phyloP scores from a whole-genome alignment of 371 early-diverging fungal species.

The Catenaria anguillulae region DNA sequence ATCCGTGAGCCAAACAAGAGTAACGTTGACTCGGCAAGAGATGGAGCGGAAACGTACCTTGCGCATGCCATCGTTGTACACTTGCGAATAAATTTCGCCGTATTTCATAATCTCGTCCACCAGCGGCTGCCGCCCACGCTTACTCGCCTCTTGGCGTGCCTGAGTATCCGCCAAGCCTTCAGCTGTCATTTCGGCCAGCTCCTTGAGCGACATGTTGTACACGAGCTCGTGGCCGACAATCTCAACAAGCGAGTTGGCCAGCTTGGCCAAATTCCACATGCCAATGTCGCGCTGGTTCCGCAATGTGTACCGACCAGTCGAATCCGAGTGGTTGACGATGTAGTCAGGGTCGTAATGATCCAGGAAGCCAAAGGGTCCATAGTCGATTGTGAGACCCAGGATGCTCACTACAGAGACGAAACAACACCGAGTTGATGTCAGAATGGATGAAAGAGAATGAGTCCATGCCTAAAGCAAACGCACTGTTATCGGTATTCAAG shows the following conservation, averaged over 20 bases:
- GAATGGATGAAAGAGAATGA: no score
- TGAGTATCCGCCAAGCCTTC: slow-evolving; percentile 1
- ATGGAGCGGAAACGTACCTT: slow-evolving; percentile 36
- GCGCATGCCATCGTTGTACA: slow-evolving; percentile 38
- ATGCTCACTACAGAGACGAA: no score
- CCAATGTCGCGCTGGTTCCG: slow-evolving; percentile 69
- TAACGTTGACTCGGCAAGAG: no score
- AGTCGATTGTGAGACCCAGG: slow-evolving; percentile 76
- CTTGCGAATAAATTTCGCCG: slow-evolving; percentile 34
- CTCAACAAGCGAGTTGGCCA: slow-evolving; percentile 50
- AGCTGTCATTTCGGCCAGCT: slow-evolving; percentile 11
- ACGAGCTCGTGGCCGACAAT: slow-evolving; percentile 46
- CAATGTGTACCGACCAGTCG: slow-evolving; percentile 52
- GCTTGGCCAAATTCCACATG: slow-evolving; percentile 58
- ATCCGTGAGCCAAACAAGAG: no score
- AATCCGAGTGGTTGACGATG: slow-evolving; percentile 62
- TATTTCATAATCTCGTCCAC: slow-evolving; percentile 9
- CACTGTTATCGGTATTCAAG: slow-evolving; percentile 86
- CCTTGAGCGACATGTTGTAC: slow-evolving; percentile 18
- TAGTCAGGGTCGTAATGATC: slow-evolving; percentile 64
- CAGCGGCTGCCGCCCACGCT: slow-evolving; percentile 9
- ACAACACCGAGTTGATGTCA: no score
- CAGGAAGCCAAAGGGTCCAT: slow-evolving; percentile 75
- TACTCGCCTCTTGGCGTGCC: slow-evolving; percentile 1
- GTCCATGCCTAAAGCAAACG: no score